Percentiles rank a stretch among this genome's conserved stretches.
Evolutionary conservation across 2,329 filamentous ascomycete species (phyloP).

Genomic region (Trichoderma polysporum): DNA sequence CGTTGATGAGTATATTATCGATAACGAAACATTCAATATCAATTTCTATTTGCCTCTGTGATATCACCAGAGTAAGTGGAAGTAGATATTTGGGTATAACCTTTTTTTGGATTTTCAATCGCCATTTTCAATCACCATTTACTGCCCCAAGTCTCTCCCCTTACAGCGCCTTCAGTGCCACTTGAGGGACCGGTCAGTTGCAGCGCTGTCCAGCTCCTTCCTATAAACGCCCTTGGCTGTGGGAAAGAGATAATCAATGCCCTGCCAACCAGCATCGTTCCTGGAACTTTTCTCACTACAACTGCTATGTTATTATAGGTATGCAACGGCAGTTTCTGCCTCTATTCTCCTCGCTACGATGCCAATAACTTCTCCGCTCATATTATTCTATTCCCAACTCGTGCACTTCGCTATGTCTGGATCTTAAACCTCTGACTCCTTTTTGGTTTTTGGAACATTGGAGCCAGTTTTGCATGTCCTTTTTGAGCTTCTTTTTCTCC

Average conservation of each 20-base stretch:
- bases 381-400: slow-evolving; percentile 28
- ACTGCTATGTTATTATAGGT: not conserved
- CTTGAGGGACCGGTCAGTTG: too few species aligned
- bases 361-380: not conserved
- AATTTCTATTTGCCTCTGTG: not conserved
- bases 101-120: not conserved
- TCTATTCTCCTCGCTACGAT: not conserved
- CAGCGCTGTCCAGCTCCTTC: not conserved
- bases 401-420: slow-evolving; percentile 37
- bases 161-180: not conserved
- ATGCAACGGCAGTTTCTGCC: not conserved
- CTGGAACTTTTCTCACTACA: not conserved
- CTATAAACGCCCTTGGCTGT: not conserved
- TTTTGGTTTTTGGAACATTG: not conserved
- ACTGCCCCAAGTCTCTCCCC: not conserved
- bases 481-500: slow-evolving; percentile 33
- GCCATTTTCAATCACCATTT: not conserved
- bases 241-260: not conserved
- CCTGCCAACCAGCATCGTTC: slow-evolving; percentile 6
- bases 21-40: not conserved
- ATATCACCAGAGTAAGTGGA: not conserved
- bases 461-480: slow-evolving; percentile 27
- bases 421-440: slow-evolving; percentile 30
- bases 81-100: not conserved
- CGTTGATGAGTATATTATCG: not conserved